phyloP scores from a whole-genome alignment of 1,139 yeast species.

The Suhomyces terraborum region DNA sequence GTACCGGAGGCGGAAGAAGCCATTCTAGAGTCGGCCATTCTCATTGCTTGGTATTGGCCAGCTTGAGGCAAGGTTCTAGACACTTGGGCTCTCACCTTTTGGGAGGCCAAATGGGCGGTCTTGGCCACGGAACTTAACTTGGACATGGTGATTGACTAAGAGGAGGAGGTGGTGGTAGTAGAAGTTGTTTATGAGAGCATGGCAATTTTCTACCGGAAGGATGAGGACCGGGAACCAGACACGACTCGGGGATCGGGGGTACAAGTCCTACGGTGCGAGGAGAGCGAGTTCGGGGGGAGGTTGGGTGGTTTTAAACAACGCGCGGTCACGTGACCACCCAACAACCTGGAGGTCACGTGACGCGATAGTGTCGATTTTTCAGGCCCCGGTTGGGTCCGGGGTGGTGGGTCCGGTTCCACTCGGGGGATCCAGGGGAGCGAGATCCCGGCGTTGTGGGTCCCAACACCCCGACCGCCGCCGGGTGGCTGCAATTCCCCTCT shows the following conservation, averaged over 20 bases:
- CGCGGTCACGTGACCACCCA: neutral
- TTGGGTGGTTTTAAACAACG: neutral
- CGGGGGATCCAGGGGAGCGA: neutral
- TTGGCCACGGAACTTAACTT: constrained; percentile 46
- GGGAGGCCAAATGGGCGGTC: constrained; percentile 51
- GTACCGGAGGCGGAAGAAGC: constrained; percentile 56
- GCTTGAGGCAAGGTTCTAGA: constrained; percentile 29
- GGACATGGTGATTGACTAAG: constrained; percentile 27
- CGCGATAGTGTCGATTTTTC: too few species aligned
- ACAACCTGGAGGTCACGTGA: neutral
- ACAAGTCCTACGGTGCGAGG: too few species aligned
- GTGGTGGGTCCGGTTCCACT: neutral
- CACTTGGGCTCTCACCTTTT: constrained; percentile 31
- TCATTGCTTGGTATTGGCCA: constrained; percentile 40
- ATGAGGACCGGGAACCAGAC: constrained; percentile 21
- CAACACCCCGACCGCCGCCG: neutral
- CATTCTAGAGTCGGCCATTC: constrained; percentile 40
- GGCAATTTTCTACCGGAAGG: constrained; percentile 16
- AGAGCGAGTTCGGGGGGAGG: too few species aligned
- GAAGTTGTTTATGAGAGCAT: constrained; percentile 4
- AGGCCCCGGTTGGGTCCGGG: neutral
- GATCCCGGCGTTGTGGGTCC: neutral
- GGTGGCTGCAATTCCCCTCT: neutral
- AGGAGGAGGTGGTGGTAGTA: constrained; percentile 1
- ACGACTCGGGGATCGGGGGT: constrained; percentile 16